These are phyloP conservation scores for Laetiporus sulphureus DNA, from an alignment of 1,284 basidiomycete species.

Conservation along the genomic window DNA sequence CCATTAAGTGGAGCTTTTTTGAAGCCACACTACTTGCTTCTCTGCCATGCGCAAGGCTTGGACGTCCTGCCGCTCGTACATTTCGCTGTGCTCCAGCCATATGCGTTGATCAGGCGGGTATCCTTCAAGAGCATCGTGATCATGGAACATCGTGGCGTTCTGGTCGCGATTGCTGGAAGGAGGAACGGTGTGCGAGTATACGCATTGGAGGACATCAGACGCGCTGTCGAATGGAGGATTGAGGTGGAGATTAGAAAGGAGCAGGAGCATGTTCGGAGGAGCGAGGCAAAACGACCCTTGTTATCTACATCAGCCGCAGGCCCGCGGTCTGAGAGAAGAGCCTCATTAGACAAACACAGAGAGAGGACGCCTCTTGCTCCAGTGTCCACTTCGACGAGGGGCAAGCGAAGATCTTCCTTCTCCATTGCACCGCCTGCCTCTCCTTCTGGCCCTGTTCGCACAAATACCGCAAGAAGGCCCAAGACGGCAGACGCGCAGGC, in stretches of 20 bases:
- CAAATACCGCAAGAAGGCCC: constrained; percentile 13
- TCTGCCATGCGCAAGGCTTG: constrained; percentile 76
- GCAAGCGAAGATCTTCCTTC: constrained; percentile 19
- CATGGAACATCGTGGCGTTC: constrained; percentile 80
- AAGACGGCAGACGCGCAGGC: constrained; percentile 18
- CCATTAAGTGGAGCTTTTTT: constrained; percentile 73
- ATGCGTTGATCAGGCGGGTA: constrained; percentile 71
- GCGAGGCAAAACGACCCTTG: constrained; percentile 49
- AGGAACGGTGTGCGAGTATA: constrained; percentile 80
- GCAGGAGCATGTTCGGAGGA: constrained; percentile 56
- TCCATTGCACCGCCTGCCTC: constrained; percentile 17
- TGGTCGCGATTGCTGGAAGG: constrained; percentile 78
- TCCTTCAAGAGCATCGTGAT: constrained; percentile 79
- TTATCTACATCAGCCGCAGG: constrained; percentile 14
- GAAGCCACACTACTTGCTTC: constrained; percentile 70
- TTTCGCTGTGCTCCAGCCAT: constrained; percentile 67
- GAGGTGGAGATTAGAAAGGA: constrained; percentile 73
- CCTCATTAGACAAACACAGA: constrained; percentile 27
- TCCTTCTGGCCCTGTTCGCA: constrained; percentile 12
- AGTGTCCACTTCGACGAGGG: constrained; percentile 16
- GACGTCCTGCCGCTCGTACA: constrained; percentile 70
- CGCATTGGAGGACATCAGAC: constrained; percentile 75
- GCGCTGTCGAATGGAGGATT: constrained; percentile 78
- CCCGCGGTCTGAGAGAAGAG: constrained; percentile 17
- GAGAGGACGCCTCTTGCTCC: constrained; percentile 30